phyloP scores from a whole-genome alignment of 2,329 filamentous ascomycete species.

The Xylaria sp. region DNA sequence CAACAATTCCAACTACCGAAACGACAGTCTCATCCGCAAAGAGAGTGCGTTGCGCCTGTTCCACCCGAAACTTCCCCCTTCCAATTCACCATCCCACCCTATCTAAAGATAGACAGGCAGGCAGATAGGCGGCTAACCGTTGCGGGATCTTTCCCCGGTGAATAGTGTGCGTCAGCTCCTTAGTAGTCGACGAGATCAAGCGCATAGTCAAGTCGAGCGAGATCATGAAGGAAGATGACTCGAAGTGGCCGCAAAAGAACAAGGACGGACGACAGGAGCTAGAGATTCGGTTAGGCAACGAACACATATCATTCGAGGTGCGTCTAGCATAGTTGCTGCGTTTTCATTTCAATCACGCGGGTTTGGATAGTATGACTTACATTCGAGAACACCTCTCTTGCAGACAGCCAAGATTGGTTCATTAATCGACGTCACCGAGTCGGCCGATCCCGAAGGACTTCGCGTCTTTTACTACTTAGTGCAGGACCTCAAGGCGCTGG shows the following conservation, averaged over 20 bases:
- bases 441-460: conserved; percentile 91
- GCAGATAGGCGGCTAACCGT: conserved; percentile 3
- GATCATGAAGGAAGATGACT: conserved; percentile 98
- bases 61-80: background rate
- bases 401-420: conserved; percentile 98
- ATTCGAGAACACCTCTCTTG: conserved; percentile 2
- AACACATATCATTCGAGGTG: conserved; percentile 98
- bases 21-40: conserved; percentile 98
- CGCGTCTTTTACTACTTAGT: conserved; percentile 99
- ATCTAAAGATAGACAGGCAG: background rate
- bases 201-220: conserved; percentile 96
- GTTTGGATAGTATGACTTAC: conserved; percentile 13
- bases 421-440: conserved; percentile 94
- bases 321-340: conserved; percentile 30
- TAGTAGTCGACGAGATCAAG: conserved; percentile 92
- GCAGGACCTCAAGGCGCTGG: conserved; percentile 93
- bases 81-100: background rate
- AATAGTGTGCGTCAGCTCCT: conserved; percentile 91
- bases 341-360: background rate
- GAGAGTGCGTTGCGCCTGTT: conserved; percentile 73
- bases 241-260: conserved; percentile 99
- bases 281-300: conserved; percentile 90
- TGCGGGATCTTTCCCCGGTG: background rate
- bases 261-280: conserved; percentile 97
- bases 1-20: conserved; percentile 99